phyloP scores from a whole-genome alignment of 306 rosid genomes.

The Acacia acuminata region DNA sequence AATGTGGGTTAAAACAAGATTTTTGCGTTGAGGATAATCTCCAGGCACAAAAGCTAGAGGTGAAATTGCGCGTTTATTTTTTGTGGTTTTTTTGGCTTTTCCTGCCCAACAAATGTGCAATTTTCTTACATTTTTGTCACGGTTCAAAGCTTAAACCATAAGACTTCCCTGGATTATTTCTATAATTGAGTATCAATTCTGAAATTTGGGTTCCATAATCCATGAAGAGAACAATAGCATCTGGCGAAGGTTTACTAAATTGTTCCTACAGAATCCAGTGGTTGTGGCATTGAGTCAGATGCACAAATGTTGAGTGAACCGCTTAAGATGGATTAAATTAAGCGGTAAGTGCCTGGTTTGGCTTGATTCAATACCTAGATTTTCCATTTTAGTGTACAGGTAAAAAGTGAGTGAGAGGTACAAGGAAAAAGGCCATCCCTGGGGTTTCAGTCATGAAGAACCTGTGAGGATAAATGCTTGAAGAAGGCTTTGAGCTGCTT shows the following conservation, averaged over 20 bases:
- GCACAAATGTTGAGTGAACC: conserved; percentile 4
- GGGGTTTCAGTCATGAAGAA: conserved; percentile 53
- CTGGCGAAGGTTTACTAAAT: neutral
- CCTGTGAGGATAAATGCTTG: conserved; percentile 95
- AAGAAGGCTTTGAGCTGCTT: conserved; percentile 95
- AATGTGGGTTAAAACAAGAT: neutral
- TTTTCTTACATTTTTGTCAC: neutral
- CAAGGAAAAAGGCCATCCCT: conserved; percentile 3
- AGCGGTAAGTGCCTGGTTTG: conserved; percentile 14
- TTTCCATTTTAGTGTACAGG: conserved; percentile 39
- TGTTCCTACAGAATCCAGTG: conserved; percentile 27
- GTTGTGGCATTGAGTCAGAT: conserved; percentile 21
- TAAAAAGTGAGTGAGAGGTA: neutral
- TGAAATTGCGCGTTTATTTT: neutral
- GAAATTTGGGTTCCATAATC: neutral
- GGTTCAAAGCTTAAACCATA: neutral
- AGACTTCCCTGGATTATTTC: neutral
- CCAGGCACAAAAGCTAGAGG: neutral
- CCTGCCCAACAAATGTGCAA: neutral
- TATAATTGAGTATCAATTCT: neutral
- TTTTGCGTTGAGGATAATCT: neutral
- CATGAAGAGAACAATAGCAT: neutral
- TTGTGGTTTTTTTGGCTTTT: neutral
- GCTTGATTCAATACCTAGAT: conserved; percentile 33
- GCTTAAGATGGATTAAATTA: conserved; percentile 16